A percentile compares a stretch with the other conserved stretches of the same genome.
Evolutionary conservation across 768 basidiomycete species (phyloP).

Genomic region (Xerocomellus dryophilus): DNA sequence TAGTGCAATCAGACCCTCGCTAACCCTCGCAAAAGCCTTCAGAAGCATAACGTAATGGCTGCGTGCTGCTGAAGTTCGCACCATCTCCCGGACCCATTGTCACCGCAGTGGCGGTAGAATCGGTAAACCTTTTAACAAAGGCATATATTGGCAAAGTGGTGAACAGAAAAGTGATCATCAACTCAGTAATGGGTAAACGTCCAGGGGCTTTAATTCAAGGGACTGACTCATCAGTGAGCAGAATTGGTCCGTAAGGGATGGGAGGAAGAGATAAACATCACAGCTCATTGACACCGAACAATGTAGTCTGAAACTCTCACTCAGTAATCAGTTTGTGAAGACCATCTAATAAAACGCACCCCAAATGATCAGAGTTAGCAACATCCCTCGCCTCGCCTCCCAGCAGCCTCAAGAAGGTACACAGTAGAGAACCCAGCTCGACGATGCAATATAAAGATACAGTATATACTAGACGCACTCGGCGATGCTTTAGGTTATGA

Average conservation of each 20-base stretch:
- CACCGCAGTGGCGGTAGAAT: slow-evolving; percentile 3
- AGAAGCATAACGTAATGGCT: too few relatives aligned
- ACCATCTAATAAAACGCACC: not conserved
- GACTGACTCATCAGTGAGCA: not conserved
- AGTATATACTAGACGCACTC: slow-evolving; percentile 13
- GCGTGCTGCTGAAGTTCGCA: too few relatives aligned
- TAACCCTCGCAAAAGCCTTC: too few relatives aligned
- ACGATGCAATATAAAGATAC: slow-evolving; percentile 5
- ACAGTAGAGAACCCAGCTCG: not conserved
- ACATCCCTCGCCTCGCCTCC: not conserved
- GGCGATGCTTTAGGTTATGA: slow-evolving; percentile 10
- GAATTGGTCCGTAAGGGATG: not conserved
- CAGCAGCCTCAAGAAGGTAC: not conserved
- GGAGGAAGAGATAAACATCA: not conserved
- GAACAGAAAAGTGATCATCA: not conserved
- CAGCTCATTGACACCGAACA: not conserved
- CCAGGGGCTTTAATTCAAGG: not conserved
- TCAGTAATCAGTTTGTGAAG: not conserved
- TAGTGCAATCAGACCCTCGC: too few relatives aligned
- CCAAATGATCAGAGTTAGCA: not conserved
- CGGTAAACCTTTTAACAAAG: not conserved
- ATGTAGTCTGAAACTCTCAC: not conserved
- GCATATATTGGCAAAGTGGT: not conserved
- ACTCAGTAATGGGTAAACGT: too few relatives aligned
- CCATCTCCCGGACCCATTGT: slow-evolving; percentile 6